These are phyloP conservation scores for Phytophthora idaei DNA, from an alignment of 352 stramenopile species.

Conservation along the genomic window DNA sequence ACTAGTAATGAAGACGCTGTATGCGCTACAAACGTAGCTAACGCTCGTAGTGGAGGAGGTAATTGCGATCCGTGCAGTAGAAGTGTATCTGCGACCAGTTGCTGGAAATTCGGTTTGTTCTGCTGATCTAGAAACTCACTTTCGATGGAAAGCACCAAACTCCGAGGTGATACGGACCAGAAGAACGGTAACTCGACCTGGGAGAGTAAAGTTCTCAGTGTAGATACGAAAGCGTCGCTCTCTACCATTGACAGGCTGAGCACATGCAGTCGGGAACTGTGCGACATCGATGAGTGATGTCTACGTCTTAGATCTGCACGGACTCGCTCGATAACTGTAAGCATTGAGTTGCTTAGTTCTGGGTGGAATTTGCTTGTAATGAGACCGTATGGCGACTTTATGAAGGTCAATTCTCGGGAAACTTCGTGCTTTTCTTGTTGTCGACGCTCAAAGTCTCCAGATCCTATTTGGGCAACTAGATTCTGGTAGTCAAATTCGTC, in stretches of 20 bases:
- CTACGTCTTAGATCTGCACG: slow-evolving; percentile 32
- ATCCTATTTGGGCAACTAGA: slow-evolving; percentile 27
- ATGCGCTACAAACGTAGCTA: slow-evolving; percentile 59
- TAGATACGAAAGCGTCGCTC: slow-evolving; percentile 50
- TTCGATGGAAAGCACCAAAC: slow-evolving; percentile 69
- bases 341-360: slow-evolving; percentile 40
- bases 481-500: slow-evolving; percentile 55
- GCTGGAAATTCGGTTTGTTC: slow-evolving; percentile 53
- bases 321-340: slow-evolving; percentile 40
- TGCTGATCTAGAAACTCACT: slow-evolving; percentile 55
- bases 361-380: slow-evolving; percentile 49
- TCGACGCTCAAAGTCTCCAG: slow-evolving; percentile 2
- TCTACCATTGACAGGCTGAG: slow-evolving; percentile 62
- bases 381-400: slow-evolving; percentile 31
- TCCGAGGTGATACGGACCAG: slow-evolving; percentile 56
- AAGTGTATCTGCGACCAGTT: slow-evolving; percentile 57
- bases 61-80: slow-evolving; percentile 23
- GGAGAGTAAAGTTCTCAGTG: slow-evolving; percentile 48
- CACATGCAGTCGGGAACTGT: slow-evolving; percentile 12
- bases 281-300: background rate
- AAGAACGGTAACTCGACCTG: slow-evolving; percentile 66
- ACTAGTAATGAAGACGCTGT: slow-evolving; percentile 62
- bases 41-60: slow-evolving; percentile 33
- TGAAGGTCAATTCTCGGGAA: slow-evolving; percentile 37
- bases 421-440: slow-evolving; percentile 25